phyloP scores from a whole-genome alignment of 208 protist genomes.

The Crithidia expoeki region DNA sequence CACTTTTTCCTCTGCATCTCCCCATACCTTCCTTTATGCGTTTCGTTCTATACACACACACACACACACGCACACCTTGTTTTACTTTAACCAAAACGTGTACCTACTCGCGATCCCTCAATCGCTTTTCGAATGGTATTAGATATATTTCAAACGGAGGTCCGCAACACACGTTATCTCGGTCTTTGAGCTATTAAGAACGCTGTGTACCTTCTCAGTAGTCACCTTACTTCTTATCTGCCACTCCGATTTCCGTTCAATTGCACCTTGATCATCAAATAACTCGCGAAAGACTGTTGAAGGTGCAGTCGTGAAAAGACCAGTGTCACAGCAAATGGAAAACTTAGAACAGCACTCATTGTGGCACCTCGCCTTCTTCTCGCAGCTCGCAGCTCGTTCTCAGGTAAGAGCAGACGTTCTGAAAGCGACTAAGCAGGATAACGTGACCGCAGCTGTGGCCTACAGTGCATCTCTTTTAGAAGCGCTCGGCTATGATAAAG shows the following conservation, averaged over 20 bases:
- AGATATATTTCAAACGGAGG: too few relatives aligned
- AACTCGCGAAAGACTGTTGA: neutral
- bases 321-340: neutral
- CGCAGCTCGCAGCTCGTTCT: neutral
- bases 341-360: neutral
- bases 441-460: neutral
- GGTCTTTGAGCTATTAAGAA: too few relatives aligned
- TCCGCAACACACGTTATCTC: too few relatives aligned
- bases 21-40: neutral
- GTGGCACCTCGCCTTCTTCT: slow-evolving; percentile 32
- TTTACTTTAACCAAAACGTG: too few relatives aligned
- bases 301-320: neutral
- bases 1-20: slow-evolving; percentile 4
- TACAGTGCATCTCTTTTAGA: slow-evolving; percentile 27
- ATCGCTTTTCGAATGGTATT: too few relatives aligned
- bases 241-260: too few relatives aligned
- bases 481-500: slow-evolving; percentile 22
- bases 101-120: too few relatives aligned
- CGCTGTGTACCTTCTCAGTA: too few relatives aligned
- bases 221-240: too few relatives aligned
- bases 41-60: neutral
- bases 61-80: neutral
- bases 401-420: neutral
- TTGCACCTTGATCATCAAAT: too few relatives aligned
- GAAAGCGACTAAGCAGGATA: neutral